A percentile compares a stretch with the other conserved stretches of the same genome.
Evolutionary conservation across 176 grass and related monocot genomes (phyloP).

Genomic region (Poa annua): DNA sequence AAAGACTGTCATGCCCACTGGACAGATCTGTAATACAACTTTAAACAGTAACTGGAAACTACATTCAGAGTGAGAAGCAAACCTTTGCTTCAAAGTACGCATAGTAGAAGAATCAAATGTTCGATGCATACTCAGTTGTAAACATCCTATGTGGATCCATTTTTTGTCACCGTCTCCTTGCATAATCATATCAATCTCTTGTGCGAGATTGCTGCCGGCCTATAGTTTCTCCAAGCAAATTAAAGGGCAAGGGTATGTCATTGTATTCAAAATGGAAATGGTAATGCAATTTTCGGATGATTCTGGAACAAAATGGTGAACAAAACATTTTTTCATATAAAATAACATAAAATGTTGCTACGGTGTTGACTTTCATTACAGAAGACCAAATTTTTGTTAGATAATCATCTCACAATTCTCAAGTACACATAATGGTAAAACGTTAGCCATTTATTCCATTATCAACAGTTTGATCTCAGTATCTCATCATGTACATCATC

Average conservation of each 20-base stretch:
- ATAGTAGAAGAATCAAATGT: background rate
- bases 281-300: background rate
- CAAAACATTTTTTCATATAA: background rate
- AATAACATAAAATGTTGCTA: slow-evolving; percentile 1
- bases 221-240: no score
- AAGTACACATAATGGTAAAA: background rate
- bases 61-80: background rate
- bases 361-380: background rate
- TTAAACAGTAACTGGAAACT: slow-evolving; percentile 4
- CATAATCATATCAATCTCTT: no score
- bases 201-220: no score
- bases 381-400: background rate
- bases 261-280: no score
- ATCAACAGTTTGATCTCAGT: background rate
- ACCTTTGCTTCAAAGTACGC: background rate
- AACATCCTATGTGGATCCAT: background rate
- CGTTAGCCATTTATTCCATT: background rate
- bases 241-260: no score
- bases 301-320: slow-evolving; percentile 5
- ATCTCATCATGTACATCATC: slow-evolving; percentile 7
- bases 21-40: background rate
- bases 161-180: background rate
- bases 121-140: slow-evolving; percentile 6
- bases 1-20: slow-evolving; percentile 18
- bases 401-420: background rate